These are phyloP conservation scores for Phragmites australis DNA, from an alignment of 176 grass and related monocot genomes.

Conservation along the genomic window DNA sequence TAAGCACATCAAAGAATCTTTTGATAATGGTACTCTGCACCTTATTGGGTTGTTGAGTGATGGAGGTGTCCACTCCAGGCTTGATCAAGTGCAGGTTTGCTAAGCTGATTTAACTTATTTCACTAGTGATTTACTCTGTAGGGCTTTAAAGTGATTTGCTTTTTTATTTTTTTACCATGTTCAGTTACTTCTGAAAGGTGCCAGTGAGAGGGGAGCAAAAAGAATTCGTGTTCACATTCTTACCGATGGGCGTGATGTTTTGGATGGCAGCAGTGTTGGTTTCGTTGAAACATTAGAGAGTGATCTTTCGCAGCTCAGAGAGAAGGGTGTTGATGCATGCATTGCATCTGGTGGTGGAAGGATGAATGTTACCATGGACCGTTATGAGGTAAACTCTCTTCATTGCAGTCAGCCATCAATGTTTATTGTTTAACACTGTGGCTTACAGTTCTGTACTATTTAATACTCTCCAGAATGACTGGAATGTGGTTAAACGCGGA, in stretches of 20 bases:
- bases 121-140: neutral
- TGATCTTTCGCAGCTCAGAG: constrained; percentile 67
- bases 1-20: constrained; percentile 88
- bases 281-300: constrained; percentile 93
- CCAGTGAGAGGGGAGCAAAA: constrained; percentile 79
- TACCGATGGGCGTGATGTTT: constrained; percentile 97
- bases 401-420: neutral
- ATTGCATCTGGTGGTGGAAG: constrained; percentile 98
- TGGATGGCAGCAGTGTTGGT: constrained; percentile 92
- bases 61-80: constrained; percentile 94
- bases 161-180: constrained; percentile 23
- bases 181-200: constrained; percentile 93
- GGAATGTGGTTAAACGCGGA: constrained; percentile 91
- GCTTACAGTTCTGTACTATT: constrained; percentile 8
- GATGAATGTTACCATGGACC: constrained; percentile 99
- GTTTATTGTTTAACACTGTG: neutral
- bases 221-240: constrained; percentile 94
- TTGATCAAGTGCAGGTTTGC: constrained; percentile 91
- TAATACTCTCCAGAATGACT: constrained; percentile 76
- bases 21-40: constrained; percentile 79
- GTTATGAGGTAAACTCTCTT: constrained; percentile 71
- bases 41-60: constrained; percentile 97
- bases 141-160: neutral
- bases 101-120: constrained; percentile 9
- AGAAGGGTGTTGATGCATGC: constrained; percentile 78